A percentile compares a stretch with the other conserved stretches of the same genome.
phyloP scores from a whole-genome alignment of 345 rosid species.

The Hypericum androsaemum region DNA sequence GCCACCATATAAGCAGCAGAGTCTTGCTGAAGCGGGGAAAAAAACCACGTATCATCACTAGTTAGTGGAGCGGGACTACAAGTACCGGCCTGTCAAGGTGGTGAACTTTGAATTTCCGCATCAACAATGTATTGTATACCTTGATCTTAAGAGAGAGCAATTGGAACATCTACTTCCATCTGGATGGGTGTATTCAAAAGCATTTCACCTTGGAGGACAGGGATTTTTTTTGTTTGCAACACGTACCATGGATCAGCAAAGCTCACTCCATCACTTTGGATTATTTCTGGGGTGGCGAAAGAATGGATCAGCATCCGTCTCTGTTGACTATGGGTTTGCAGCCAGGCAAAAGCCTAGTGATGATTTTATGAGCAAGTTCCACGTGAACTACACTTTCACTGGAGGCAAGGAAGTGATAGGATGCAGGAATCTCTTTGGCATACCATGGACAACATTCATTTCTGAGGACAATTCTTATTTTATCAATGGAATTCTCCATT shows the following conservation, averaged over 20 bases:
- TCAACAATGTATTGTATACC: constrained; percentile 64
- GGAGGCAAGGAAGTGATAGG: constrained; percentile 66
- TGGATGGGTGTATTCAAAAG: constrained; percentile 47
- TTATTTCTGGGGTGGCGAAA: constrained; percentile 62
- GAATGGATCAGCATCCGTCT: constrained; percentile 42
- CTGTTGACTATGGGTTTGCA: constrained; percentile 61
- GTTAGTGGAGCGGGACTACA: constrained; percentile 70
- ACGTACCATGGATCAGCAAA: constrained; percentile 56
- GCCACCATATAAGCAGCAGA: constrained; percentile 37
- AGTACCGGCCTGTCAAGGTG: constrained; percentile 57
- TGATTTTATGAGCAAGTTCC: constrained; percentile 43
- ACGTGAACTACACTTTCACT: constrained; percentile 44
- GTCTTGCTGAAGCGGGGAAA: constrained; percentile 36
- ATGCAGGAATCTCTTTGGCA: constrained; percentile 41
- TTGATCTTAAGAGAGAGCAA: constrained; percentile 64
- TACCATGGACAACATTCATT: constrained; percentile 51
- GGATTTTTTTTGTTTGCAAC: constrained; percentile 56
- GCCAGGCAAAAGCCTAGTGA: constrained; percentile 55
- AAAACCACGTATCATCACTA: constrained; percentile 25
- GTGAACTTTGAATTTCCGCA: constrained; percentile 62
- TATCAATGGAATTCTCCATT: constrained; percentile 64
- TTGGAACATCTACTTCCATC: constrained; percentile 44
- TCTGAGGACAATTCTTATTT: constrained; percentile 48
- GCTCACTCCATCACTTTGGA: constrained; percentile 52
- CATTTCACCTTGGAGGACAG: no score